A percentile compares a stretch with the other conserved stretches of the same genome.
Evolutionary conservation across 495 filamentous ascomycete species (phyloP).

Genomic region (Penicillium paxilli): DNA sequence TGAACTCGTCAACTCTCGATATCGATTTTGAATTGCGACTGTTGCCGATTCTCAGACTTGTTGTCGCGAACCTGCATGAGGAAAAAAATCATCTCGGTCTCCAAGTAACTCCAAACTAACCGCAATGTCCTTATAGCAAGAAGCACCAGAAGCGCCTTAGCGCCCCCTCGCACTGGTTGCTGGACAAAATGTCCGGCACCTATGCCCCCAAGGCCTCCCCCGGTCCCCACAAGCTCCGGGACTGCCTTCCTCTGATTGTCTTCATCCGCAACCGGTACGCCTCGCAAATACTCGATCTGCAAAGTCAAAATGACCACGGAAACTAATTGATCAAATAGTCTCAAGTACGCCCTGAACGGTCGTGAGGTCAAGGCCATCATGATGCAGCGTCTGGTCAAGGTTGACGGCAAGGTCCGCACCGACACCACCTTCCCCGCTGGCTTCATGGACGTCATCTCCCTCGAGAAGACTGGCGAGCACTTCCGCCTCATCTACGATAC

Average conservation of each 20-base stretch:
- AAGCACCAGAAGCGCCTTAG: conserved; percentile 99
- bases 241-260: conserved; percentile 98
- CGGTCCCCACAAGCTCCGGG: conserved; percentile 98
- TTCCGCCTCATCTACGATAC: conserved; percentile 99
- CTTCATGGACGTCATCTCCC: conserved; percentile 98
- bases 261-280: conserved; percentile 89
- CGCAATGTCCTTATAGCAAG: conserved; percentile 61
- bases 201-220: conserved; percentile 95
- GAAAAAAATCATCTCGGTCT: conserved; percentile 3
- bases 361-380: conserved; percentile 97
- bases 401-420: conserved; percentile 99
- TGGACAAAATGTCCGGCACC: conserved; percentile 97
- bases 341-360: conserved; percentile 99
- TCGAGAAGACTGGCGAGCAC: conserved; percentile 99
- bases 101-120: conserved; percentile 29
- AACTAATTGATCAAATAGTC: conserved; percentile 48
- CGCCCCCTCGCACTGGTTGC: conserved; percentile 98
- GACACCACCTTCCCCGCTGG: conserved; percentile 96
- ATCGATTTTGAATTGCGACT: neutral
- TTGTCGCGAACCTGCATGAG: conserved; percentile 1
- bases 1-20: neutral
- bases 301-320: neutral
- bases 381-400: conserved; percentile 99
- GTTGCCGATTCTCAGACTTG: neutral
- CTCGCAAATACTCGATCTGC: neutral